Evolutionary conservation across 1,284 basidiomycete species (phyloP).

Genomic region (Ceratobasidium sp.): DNA sequence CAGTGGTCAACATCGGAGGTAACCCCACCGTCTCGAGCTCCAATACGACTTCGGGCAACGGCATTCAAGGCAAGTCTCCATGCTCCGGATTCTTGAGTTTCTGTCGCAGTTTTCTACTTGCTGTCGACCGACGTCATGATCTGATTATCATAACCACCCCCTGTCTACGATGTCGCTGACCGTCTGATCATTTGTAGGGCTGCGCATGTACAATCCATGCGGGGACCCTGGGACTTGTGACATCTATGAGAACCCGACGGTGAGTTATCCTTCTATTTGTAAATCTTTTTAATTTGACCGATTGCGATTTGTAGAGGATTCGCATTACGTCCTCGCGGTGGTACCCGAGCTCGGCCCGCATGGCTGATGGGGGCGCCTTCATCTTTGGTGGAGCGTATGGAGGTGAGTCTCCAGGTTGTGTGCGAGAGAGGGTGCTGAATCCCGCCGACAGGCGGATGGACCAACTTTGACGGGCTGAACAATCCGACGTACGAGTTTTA

Average conservation of each 20-base stretch:
- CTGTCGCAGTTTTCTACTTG: too few species aligned
- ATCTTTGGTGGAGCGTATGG: constrained; percentile 82
- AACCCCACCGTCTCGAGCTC: constrained; percentile 68
- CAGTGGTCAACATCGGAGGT: constrained; percentile 76
- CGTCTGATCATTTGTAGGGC: constrained; percentile 53
- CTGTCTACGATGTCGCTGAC: too few species aligned
- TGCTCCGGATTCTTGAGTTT: too few species aligned
- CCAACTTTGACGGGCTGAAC: constrained; percentile 80
- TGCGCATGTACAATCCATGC: constrained; percentile 80
- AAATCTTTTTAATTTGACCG: too few species aligned
- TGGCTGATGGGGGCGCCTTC: constrained; percentile 81
- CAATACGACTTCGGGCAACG: background rate
- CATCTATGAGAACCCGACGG: constrained; percentile 71
- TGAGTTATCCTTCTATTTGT: background rate
- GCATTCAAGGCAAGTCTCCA: constrained; percentile 50
- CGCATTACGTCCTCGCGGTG: constrained; percentile 81
- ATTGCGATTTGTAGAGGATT: constrained; percentile 55
- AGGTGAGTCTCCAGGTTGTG: constrained; percentile 58
- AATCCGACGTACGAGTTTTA: constrained; percentile 85
- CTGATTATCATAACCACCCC: too few species aligned
- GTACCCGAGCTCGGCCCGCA: constrained; percentile 77
- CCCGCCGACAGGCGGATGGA: constrained; percentile 62
- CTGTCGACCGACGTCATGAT: too few species aligned
- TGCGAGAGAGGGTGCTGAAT: too few species aligned
- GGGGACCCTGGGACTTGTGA: constrained; percentile 60